Evolutionary conservation across 352 stramenopile genomes (phyloP).

Genomic region (Pythium folliculosum): DNA sequence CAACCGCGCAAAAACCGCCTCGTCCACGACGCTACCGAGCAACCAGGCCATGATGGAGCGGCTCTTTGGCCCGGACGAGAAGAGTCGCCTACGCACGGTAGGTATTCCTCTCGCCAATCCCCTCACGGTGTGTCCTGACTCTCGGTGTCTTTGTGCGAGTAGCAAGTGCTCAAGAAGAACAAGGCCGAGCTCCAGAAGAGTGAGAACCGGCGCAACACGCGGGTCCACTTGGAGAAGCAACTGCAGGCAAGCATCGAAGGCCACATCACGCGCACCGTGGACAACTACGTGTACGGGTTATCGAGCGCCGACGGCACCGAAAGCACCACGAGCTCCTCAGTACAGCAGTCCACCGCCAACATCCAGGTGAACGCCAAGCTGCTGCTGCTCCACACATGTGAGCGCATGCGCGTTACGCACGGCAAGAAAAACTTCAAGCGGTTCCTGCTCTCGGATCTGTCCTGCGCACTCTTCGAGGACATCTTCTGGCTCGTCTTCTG

Average conservation of each 20-base stretch:
- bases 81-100: constrained; percentile 53
- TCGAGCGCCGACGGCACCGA: background rate
- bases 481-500: constrained; percentile 90
- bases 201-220: constrained; percentile 70
- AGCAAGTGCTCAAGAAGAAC: constrained; percentile 84
- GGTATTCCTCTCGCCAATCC: no score
- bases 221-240: constrained; percentile 81
- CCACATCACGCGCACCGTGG: constrained; percentile 86
- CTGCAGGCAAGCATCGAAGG: constrained; percentile 88
- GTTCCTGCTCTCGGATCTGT: constrained; percentile 78
- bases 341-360: constrained; percentile 10
- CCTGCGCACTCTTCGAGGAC: constrained; percentile 82
- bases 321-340: background rate
- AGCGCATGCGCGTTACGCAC: constrained; percentile 74
- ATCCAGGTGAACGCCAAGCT: constrained; percentile 78
- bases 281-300: constrained; percentile 56
- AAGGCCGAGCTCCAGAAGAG: constrained; percentile 78
- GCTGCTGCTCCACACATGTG: constrained; percentile 82
- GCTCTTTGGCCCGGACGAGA: constrained; percentile 76
- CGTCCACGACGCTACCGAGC: constrained; percentile 46
- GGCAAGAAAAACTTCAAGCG: constrained; percentile 84
- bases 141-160: background rate
- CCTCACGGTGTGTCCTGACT: no score
- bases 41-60: constrained; percentile 79
- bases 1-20: constrained; percentile 43